A percentile compares a stretch with the other conserved stretches of the same genome.
phyloP scores from a whole-genome alignment of 148 eudicot genomes.

The Rhododendron mucronatum region DNA sequence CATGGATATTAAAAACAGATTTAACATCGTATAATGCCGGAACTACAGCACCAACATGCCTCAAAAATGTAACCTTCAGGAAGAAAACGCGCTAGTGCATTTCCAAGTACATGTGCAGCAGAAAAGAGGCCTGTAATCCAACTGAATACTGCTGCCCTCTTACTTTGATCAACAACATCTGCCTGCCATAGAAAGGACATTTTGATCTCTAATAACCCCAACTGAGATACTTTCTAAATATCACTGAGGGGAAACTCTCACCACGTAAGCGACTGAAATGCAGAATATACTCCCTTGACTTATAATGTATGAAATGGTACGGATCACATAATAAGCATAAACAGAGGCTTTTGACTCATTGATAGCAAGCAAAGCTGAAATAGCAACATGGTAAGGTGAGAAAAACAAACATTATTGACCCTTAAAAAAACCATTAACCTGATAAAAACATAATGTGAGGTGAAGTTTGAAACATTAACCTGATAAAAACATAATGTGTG shows the following conservation, averaged over 20 bases:
- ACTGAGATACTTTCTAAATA: not conserved
- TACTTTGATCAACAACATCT: constrained; percentile 61
- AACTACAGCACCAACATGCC: constrained; percentile 35
- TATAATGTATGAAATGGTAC: constrained; percentile 66
- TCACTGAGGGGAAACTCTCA: constrained; percentile 32
- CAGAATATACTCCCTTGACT: constrained; percentile 95
- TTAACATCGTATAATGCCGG: not conserved
- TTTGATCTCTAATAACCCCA: not conserved
- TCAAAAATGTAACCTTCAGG: constrained; percentile 69
- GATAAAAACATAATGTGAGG: not conserved
- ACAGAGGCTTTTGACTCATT: constrained; percentile 56
- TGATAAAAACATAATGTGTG: not conserved
- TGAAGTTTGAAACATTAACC: not conserved
- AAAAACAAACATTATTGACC: not conserved
- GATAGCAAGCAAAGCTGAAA: constrained; percentile 71
- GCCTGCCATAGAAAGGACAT: constrained; percentile 39
- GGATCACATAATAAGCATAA: constrained; percentile 72
- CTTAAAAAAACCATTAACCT: not conserved
- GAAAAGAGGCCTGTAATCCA: constrained; percentile 88
- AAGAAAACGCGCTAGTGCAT: constrained; percentile 75
- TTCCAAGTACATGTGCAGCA: constrained; percentile 75
- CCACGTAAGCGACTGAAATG: constrained; percentile 89
- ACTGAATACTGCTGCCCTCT: constrained; percentile 74
- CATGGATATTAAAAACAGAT: not conserved
- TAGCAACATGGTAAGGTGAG: not conserved